Evolutionary conservation across 331 rosid species (phyloP).

Genomic region (Erythrophleum ivorense): DNA sequence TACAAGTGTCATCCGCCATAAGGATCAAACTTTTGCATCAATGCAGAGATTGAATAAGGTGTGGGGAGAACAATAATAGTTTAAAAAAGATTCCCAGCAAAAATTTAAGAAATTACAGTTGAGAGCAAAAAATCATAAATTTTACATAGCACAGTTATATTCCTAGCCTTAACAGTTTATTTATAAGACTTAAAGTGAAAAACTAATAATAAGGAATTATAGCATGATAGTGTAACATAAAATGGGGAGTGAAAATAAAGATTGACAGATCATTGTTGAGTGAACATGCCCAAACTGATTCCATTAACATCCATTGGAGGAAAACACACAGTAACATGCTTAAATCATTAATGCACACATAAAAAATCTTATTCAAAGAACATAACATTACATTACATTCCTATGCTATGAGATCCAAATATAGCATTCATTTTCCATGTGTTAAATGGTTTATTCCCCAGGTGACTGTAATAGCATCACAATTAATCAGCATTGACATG

Average conservation of each 20-base stretch:
- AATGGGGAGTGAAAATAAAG: neutral
- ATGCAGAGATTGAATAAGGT: neutral
- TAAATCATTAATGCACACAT: neutral
- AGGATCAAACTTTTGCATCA: neutral
- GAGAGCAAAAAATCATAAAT: neutral
- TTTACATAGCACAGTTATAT: neutral
- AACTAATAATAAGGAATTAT: neutral
- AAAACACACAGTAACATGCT: neutral
- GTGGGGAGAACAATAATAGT: neutral
- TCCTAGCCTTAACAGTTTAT: neutral
- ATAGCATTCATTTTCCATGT: neutral
- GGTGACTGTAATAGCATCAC: neutral
- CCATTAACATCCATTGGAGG: neutral
- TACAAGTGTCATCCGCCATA: constrained; percentile 14
- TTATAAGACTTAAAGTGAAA: neutral
- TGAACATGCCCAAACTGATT: neutral
- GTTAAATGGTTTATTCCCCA: neutral
- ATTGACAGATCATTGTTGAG: neutral
- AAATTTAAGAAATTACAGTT: neutral
- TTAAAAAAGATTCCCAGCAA: neutral
- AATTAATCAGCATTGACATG: constrained; percentile 1
- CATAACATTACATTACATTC: neutral
- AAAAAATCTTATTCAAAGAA: neutral
- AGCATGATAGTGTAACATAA: neutral
- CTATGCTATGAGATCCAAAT: neutral